Conservation (phyloP, 768 basidiomycete genomes). For the Pisolithus orientalis region DNA sequence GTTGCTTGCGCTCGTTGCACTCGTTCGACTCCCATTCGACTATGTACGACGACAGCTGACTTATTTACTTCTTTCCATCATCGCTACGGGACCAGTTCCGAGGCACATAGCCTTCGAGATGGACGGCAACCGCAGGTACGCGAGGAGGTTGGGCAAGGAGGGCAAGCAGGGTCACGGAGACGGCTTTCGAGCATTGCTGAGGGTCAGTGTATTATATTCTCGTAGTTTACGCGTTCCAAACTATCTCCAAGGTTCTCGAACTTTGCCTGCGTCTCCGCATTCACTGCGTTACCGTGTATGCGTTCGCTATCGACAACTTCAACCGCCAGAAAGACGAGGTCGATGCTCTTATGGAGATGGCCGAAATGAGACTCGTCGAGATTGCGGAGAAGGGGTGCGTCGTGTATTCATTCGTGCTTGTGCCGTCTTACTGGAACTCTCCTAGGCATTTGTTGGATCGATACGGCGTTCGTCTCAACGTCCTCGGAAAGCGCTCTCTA, state of each 20-base stretch:
- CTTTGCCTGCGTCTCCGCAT: conserved; percentile 78
- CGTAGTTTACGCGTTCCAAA: too few species aligned
- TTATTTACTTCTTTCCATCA: conserved; percentile 52
- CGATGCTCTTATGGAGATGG: conserved; percentile 78
- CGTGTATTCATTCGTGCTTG: neutral
- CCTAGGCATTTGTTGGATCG: conserved; percentile 72
- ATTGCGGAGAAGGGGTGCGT: conserved; percentile 76
- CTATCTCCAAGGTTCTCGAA: conserved; percentile 60
- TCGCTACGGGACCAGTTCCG: conserved; percentile 82
- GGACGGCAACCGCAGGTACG: conserved; percentile 95
- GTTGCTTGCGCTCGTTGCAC: conserved; percentile 4
- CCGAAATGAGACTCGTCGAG: conserved; percentile 71
- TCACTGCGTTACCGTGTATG: conserved; percentile 86
- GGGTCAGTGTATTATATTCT: conserved; percentile 37
- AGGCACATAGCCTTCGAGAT: conserved; percentile 91
- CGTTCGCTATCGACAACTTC: conserved; percentile 98
- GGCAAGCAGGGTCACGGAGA: conserved; percentile 76
- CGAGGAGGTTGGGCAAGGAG: conserved; percentile 58
- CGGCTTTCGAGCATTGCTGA: conserved; percentile 73
- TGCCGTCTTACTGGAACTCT: neutral
- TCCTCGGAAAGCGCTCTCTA: conserved; percentile 71
- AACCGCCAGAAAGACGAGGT: conserved; percentile 83
- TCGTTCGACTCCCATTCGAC: conserved; percentile 7
- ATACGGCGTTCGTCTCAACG: conserved; percentile 79
- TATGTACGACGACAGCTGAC: conserved; percentile 18